phyloP scores from a whole-genome alignment of 352 stramenopile genomes.

The Pelagophyceae sp. region DNA sequence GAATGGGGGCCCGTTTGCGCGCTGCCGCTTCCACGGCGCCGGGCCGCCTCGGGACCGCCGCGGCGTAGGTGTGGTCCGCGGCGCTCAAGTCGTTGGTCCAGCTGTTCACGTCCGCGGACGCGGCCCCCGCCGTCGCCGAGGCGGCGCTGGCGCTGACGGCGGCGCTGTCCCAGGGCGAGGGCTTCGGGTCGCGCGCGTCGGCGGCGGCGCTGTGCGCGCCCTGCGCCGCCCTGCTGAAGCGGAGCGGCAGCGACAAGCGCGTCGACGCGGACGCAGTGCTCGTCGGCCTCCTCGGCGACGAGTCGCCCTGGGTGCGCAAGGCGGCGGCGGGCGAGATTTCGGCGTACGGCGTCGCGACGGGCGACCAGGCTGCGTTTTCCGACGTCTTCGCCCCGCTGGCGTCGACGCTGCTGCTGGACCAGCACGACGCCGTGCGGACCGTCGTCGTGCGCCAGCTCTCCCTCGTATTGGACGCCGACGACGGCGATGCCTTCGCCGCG shows the following conservation, averaged over 20 bases:
- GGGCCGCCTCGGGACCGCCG: too few species aligned
- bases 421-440: neutral
- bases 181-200: neutral
- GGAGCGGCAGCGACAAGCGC: neutral
- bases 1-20: too few species aligned
- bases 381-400: neutral
- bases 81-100: neutral
- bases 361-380: neutral
- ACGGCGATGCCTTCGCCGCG: neutral
- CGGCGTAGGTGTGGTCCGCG: too few species aligned
- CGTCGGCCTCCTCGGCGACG: neutral
- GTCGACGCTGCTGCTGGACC: neutral
- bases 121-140: neutral
- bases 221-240: neutral
- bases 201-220: neutral
- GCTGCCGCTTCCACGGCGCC: too few species aligned
- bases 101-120: neutral
- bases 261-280: neutral
- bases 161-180: too few species aligned
- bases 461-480: neutral
- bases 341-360: neutral
- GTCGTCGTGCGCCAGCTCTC: neutral
- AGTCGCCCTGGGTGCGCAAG: neutral
- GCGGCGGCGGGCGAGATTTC: neutral
- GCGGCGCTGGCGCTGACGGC: too few species aligned